A percentile compares a stretch with the other conserved stretches of the same genome.
These are phyloP conservation scores for Globisporangium canariense DNA, from an alignment of 352 stramenopile species.

Conservation along the genomic window DNA sequence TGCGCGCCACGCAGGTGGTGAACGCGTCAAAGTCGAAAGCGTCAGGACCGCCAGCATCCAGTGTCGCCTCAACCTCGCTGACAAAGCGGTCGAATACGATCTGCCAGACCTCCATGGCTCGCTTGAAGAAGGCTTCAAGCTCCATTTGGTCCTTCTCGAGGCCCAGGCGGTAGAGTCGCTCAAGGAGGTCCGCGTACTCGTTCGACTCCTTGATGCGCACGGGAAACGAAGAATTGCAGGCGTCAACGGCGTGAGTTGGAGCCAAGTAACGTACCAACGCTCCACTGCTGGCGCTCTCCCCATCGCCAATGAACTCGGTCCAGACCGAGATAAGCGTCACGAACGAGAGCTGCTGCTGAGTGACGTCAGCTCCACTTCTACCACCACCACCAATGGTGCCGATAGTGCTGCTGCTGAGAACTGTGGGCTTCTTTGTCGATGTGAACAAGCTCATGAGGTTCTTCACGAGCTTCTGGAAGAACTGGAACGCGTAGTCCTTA, in stretches of 20 bases:
- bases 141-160: conserved; percentile 43
- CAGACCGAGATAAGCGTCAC: conserved; percentile 43
- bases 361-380: background rate
- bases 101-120: conserved; percentile 43
- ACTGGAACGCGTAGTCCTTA: conserved; percentile 55
- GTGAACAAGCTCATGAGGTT: conserved; percentile 32
- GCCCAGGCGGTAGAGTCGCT: conserved; percentile 34
- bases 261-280: conserved; percentile 21
- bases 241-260: conserved; percentile 32
- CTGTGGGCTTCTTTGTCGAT: conserved; percentile 24
- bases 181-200: conserved; percentile 31
- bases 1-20: conserved; percentile 24
- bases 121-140: conserved; percentile 38
- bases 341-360: conserved; percentile 30
- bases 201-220: conserved; percentile 32
- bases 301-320: conserved; percentile 71
- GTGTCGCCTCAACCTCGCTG: conserved; percentile 20
- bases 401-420: conserved; percentile 20
- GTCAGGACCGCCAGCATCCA: conserved; percentile 14
- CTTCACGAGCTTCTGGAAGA: conserved; percentile 57
- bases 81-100: conserved; percentile 31
- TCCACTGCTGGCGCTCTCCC: conserved; percentile 23
- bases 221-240: conserved; percentile 40
- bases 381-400: background rate
- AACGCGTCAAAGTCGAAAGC: conserved; percentile 44